A percentile compares a stretch with the other conserved stretches of the same genome.
Evolutionary conservation across 352 stramenopile species (phyloP).

Genomic region (Globisporangium spiculum): DNA sequence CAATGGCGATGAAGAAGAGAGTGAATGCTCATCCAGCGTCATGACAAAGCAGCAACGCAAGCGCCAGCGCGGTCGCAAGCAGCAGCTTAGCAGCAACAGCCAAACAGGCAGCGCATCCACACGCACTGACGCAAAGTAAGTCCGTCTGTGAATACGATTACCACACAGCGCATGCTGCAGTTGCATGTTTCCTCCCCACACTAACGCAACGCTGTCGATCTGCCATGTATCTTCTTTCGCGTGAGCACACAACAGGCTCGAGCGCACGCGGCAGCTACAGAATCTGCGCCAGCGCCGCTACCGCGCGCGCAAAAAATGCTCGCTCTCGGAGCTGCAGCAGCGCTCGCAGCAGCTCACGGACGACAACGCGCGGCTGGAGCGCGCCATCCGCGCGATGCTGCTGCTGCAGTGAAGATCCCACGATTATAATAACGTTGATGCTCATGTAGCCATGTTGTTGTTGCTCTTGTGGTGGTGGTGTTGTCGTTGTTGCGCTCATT

Average conservation of each 20-base stretch:
- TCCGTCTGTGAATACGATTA: not conserved
- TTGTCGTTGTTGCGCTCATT: not conserved
- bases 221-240: not conserved
- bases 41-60: not conserved
- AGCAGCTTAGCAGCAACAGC: conserved; percentile 1
- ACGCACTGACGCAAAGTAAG: not conserved
- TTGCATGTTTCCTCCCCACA: not conserved
- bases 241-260: conserved; percentile 16
- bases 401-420: not conserved
- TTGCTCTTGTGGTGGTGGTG: not conserved
- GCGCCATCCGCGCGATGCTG: conserved; percentile 1
- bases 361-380: conserved; percentile 15
- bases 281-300: conserved; percentile 45
- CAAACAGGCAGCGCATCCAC: not conserved
- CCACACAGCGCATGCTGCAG: not conserved
- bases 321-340: conserved; percentile 25
- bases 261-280: conserved; percentile 38
- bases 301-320: conserved; percentile 45
- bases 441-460: conserved; percentile 1
- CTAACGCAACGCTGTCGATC: not conserved
- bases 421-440: not conserved
- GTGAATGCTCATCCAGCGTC: not conserved
- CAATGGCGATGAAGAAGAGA: not conserved
- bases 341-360: not conserved
- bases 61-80: not conserved